Base-by-base conservation (phyloP, 192 early-diverging fungal species). In the Coemansia sp. region DNA sequence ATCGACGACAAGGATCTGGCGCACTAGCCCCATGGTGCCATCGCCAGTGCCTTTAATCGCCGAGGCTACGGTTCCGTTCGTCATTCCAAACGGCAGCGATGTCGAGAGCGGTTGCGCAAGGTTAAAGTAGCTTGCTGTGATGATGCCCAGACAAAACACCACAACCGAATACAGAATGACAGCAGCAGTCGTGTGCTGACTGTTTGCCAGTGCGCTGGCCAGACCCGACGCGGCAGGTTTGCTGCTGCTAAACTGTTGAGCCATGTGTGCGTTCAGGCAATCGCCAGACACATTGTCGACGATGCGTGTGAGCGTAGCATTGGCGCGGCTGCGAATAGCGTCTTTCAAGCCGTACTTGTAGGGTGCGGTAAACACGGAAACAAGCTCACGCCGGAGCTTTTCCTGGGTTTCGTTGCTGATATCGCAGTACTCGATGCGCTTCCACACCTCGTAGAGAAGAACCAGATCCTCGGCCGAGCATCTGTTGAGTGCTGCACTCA, bases 91-190 rank as follows among this genome's bases (percentile, higher is more conserved):
- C 33, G 67, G 74, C 61, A 65, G 25, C 29, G 74, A 59, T 14
- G 67, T n/a, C 9, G 71, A 34, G 40, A 71, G 63, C 20, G 76
- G 81, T 63, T 75, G 81, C 4, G 71, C 64, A 41, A 74, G 49
- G 40, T 74, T 76, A 59, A 83, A 67, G 63, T 79, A 79, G 63
- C 69, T 72, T 7, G 81, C 81, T 0, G 76, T 78, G 35, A 83
- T 83, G 14, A 83, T 75, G 3, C 81, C 81, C 59, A 83, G 61
- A 19, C 75, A 83, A 43, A 83, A 83, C 0, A 83, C 56, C 7
- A 83, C 81, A 29, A 83, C 66, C 4, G 81, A 75, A 52, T 83
- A 83, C 25, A 83, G 69, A 36, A 83, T 71, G 45, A 83, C 61
- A 6, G 73, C 65, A 4, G 69, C 76, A 0, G 72, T 79, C 10